Base-by-base conservation (phyloP, 2,329 filamentous ascomycete genomes). In the Hypoxylon sp. region DNA sequence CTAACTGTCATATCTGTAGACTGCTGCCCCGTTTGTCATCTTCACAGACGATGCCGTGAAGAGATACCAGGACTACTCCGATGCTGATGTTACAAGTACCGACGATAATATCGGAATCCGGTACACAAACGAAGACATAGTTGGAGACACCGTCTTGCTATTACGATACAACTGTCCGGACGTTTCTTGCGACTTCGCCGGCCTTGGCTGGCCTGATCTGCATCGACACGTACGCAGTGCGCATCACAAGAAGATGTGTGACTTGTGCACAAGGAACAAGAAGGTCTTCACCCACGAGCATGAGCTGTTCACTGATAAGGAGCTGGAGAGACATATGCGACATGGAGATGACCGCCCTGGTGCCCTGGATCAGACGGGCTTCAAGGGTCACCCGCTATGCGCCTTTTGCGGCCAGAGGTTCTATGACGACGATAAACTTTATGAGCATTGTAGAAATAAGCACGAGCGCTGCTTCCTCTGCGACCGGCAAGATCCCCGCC, bases 261-360 rank as follows among this genome's bases (percentile, higher is more conserved):
- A 78, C 53, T 55, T 79, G n/a, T 79, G 77, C 58, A 92, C 94
- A 6, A 86, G 94, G 67, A 94, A 98, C 83, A 99, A 99, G 82
- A 98, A 97, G 77, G 94, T 98, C 35, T 99, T 99, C 75, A 98
- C 96, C 0, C 96, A 99, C 81, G 96, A 99, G 80, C 96, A 99
- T 78, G 93, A 97, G 70, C 86, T 99, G 1, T 98, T 98, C 79
- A 91, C 92, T 0, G 87, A 89, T 68, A 88, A 90, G 70, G 93
- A 95, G 73, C 84, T 98, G 54, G 90, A 92, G 73, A 92, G 89
- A 75, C 96, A 99, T 79, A 97, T 98, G 86, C 92, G 89, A 69
- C 89, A 91, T 70, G 96, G 96, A 64, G 96, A 99, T 76, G 93
- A 98, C 78, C 91, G 91, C 71, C 94, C 95, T 3, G 95, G 96